Conservation (phyloP, 1,284 basidiomycete species). For the Fomitopsis pinicola region DNA sequence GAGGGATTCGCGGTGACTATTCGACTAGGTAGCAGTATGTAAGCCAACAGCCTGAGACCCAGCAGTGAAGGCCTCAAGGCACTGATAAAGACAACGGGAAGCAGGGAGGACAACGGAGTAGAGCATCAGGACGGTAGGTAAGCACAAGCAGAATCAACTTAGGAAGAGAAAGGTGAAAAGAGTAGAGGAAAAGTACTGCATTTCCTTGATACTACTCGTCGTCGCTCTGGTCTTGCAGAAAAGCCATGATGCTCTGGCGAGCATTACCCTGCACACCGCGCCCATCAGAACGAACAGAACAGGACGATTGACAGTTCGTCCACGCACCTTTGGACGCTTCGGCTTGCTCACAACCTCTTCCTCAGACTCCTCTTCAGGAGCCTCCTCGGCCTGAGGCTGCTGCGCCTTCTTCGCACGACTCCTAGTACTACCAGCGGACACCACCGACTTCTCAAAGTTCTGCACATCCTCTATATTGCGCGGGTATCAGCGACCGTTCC, state of each 20-base stretch:
- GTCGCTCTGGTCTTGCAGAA: conserved; percentile 58
- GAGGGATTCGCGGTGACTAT: no score
- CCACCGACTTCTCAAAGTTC: conserved; percentile 42
- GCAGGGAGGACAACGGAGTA: no score
- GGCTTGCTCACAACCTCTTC: conserved; percentile 23
- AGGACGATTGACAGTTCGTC: conserved; percentile 7
- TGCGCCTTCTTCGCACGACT: conserved; percentile 13
- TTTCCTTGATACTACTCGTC: conserved; percentile 16
- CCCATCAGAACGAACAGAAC: background rate
- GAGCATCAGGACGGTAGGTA: background rate
- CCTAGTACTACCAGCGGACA: conserved; percentile 15
- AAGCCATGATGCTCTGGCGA: conserved; percentile 62
- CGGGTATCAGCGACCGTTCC: background rate
- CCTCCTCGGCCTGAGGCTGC: conserved; percentile 9
- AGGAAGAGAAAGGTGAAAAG: no score
- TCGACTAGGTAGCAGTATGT: no score
- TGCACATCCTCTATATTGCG: conserved; percentile 56
- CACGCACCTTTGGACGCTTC: conserved; percentile 35
- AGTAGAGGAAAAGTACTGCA: background rate
- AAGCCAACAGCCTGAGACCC: no score
- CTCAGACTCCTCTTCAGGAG: conserved; percentile 24
- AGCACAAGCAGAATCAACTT: no score
- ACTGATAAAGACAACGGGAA: no score
- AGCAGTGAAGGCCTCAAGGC: no score
- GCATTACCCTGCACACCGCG: conserved; percentile 31